Conservation (phyloP, 2,329 filamentous ascomycete genomes). For the Madurella mycetomatis region DNA sequence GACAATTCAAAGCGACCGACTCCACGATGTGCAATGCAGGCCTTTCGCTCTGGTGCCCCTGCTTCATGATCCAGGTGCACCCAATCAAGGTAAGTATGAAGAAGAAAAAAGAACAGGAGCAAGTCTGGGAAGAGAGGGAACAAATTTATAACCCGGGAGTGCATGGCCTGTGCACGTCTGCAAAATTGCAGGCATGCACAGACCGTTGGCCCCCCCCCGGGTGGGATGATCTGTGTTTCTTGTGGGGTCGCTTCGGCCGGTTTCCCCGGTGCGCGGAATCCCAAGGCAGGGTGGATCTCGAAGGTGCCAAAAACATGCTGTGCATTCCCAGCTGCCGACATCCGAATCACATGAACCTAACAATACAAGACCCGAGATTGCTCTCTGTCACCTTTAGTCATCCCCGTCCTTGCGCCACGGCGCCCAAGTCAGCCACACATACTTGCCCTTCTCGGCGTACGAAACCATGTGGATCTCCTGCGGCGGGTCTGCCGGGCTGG, state of each 20-base stretch:
- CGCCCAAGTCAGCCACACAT: conserved; percentile 19
- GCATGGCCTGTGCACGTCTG: conserved; percentile 9
- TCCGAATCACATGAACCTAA: no score
- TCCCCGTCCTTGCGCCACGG: neutral
- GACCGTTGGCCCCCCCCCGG: no score
- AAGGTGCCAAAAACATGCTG: no score
- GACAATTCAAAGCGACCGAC: conserved; percentile 9
- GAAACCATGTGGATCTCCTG: conserved; percentile 9
- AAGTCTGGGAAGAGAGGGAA: neutral
- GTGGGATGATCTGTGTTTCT: no score
- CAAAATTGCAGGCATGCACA: neutral
- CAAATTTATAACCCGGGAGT: neutral
- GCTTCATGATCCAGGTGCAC: conserved; percentile 10
- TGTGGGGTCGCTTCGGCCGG: no score
- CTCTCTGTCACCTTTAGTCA: no score
- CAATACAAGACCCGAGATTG: no score
- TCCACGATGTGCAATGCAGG: conserved; percentile 16
- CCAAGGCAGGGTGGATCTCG: no score
- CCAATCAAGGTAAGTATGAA: conserved; percentile 15
- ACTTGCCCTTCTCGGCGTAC: conserved; percentile 11
- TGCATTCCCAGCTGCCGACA: no score
- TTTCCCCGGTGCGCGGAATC: no score
- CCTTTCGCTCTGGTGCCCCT: conserved; percentile 7
- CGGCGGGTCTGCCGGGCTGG: conserved; percentile 2
- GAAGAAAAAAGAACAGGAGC: conserved; percentile 12